phyloP scores from a whole-genome alignment of 192 early-diverging fungal species.

The Podochytrium sp. region DNA sequence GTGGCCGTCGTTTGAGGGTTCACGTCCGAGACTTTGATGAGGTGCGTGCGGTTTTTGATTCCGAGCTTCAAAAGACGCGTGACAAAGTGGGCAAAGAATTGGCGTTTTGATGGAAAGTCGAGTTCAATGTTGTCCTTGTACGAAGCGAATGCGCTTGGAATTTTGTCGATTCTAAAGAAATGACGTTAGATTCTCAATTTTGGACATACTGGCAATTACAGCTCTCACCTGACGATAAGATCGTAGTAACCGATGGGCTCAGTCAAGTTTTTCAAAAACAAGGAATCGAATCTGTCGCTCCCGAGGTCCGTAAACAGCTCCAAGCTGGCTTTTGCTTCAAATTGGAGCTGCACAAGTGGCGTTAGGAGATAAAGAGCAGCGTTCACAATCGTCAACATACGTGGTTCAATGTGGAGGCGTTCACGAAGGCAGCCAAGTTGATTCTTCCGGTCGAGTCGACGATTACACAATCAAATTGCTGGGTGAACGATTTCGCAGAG shows the following conservation, averaged over 20 bases:
- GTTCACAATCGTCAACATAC: slow-evolving; percentile 32
- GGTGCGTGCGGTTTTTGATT: slow-evolving; percentile 40
- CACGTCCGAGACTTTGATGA: slow-evolving; percentile 32
- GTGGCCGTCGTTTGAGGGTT: neutral
- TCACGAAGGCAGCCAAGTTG: slow-evolving; percentile 78
- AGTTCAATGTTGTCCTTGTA: slow-evolving; percentile 38
- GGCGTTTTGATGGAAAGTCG: slow-evolving; percentile 42
- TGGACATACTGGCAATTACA: neutral
- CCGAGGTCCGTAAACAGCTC: slow-evolving; percentile 64
- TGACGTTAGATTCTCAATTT: neutral
- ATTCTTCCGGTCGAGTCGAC: slow-evolving; percentile 84
- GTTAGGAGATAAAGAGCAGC: neutral
- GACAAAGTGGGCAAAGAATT: slow-evolving; percentile 37
- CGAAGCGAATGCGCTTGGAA: slow-evolving; percentile 14
- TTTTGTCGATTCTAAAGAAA: slow-evolving; percentile 21
- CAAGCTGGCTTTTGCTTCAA: slow-evolving; percentile 71
- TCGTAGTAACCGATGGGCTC: slow-evolving; percentile 69
- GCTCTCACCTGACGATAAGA: slow-evolving; percentile 61
- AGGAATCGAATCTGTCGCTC: slow-evolving; percentile 72
- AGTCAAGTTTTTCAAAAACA: slow-evolving; percentile 78
- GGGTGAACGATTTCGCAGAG: slow-evolving; percentile 58
- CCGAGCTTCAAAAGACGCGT: slow-evolving; percentile 42
- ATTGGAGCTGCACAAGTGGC: slow-evolving; percentile 57
- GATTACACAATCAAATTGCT: slow-evolving; percentile 77
- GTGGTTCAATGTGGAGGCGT: slow-evolving; percentile 67